These are phyloP conservation scores for Diplotaxis tenuifolia DNA, from an alignment of 345 rosid species.

Conservation along the genomic window DNA sequence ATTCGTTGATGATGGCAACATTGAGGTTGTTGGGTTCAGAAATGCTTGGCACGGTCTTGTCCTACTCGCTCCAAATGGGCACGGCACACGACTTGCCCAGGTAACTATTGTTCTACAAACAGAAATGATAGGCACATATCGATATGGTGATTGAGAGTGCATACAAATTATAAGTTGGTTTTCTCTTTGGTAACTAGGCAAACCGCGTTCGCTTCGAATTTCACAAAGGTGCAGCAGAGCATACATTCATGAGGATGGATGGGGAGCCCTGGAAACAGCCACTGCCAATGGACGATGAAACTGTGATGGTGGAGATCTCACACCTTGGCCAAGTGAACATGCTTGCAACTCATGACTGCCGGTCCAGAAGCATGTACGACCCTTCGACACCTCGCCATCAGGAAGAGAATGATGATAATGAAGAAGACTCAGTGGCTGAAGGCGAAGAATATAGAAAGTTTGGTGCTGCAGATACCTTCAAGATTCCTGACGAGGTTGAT, in stretches of 20 bases:
- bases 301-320: constrained; percentile 86
- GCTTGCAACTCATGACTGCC: constrained; percentile 76
- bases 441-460: constrained; percentile 67
- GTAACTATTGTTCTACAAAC: constrained; percentile 15
- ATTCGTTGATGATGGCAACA: constrained; percentile 75
- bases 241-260: constrained; percentile 90
- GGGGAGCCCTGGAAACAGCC: constrained; percentile 99
- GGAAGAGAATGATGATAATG: constrained; percentile 44
- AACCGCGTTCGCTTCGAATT: constrained; percentile 79
- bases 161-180: not conserved
- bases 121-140: not conserved
- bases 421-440: constrained; percentile 44
- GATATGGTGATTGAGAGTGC: constrained; percentile 14
- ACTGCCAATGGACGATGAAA: constrained; percentile 65
- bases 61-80: constrained; percentile 79
- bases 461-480: constrained; percentile 93
- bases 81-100: constrained; percentile 77
- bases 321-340: constrained; percentile 89
- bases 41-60: constrained; percentile 99
- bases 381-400: constrained; percentile 32
- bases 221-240: constrained; percentile 73
- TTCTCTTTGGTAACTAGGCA: constrained; percentile 48
- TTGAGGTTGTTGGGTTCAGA: constrained; percentile 90
- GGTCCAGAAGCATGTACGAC: constrained; percentile 57
- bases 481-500: constrained; percentile 74